Conservation (phyloP, 108 stramenopile species). For the Skeletonema tropicum region DNA sequence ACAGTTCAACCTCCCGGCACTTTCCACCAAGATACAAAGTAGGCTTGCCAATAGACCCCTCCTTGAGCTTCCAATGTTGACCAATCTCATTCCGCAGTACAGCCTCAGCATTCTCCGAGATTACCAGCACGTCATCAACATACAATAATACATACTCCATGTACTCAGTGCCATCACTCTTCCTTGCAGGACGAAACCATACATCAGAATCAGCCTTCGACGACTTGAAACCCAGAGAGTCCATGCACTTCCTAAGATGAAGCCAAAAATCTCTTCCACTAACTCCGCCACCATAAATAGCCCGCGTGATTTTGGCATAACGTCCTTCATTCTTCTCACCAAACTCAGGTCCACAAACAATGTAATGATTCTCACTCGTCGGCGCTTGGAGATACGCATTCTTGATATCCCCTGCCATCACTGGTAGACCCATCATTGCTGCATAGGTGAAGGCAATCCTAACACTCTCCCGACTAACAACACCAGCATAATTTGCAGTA, state of each 20-base stretch:
- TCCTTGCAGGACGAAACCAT: slow-evolving; percentile 30
- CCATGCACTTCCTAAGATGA: slow-evolving; percentile 45
- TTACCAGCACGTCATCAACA: slow-evolving; percentile 36
- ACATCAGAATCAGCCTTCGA: slow-evolving; percentile 46
- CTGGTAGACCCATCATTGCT: slow-evolving; percentile 31
- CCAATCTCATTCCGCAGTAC: slow-evolving; percentile 40
- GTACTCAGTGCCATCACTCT: slow-evolving; percentile 33
- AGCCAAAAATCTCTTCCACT: slow-evolving; percentile 40
- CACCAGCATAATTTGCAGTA: slow-evolving; percentile 43
- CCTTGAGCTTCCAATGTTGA: slow-evolving; percentile 43
- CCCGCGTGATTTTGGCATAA: slow-evolving; percentile 36
- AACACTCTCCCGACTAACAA: slow-evolving; percentile 43
- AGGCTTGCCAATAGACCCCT: slow-evolving; percentile 47
- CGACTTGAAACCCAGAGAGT: slow-evolving; percentile 40
- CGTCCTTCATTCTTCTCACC: slow-evolving; percentile 49
- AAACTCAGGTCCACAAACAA: slow-evolving; percentile 51
- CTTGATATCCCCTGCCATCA: slow-evolving; percentile 24
- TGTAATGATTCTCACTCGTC: slow-evolving; percentile 30
- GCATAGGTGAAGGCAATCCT: slow-evolving; percentile 45
- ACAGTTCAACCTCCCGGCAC: slow-evolving; percentile 29
- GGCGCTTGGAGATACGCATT: slow-evolving; percentile 49
- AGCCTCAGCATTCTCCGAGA: slow-evolving; percentile 6
- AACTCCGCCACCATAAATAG: slow-evolving; percentile 54
- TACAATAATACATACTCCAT: slow-evolving; percentile 50
- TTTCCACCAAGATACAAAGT: slow-evolving; percentile 54